These are phyloP conservation scores for Lablab purpureus DNA, from an alignment of 306 rosid genomes.

Conservation along the genomic window DNA sequence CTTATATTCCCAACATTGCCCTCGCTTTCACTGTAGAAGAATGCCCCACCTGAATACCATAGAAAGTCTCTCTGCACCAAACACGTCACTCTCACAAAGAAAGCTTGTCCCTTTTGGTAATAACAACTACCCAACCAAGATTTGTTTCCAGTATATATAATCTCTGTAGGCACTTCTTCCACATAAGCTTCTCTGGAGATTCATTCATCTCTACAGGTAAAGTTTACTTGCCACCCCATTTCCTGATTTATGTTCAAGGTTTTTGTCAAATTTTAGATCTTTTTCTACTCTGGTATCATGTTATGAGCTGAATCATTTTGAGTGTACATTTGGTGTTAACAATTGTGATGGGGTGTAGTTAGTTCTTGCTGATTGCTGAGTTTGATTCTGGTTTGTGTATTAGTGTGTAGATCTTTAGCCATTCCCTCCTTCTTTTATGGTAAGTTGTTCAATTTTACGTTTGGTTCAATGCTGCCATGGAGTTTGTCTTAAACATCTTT, in stretches of 20 bases:
- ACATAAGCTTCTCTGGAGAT: conserved; percentile 23
- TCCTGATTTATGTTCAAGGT: conserved; percentile 13
- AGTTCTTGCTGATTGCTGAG: conserved; percentile 15
- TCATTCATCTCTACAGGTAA: conserved; percentile 37
- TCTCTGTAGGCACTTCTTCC: conserved; percentile 35
- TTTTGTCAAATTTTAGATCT: conserved; percentile 32
- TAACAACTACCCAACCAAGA: conserved; percentile 33
- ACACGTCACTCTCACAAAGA: conserved; percentile 28
- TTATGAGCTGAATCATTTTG: conserved; percentile 35
- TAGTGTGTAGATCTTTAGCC: conserved; percentile 49
- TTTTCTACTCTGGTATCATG: conserved; percentile 20
- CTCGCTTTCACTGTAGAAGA: conserved; percentile 27
- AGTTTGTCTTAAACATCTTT: conserved; percentile 38
- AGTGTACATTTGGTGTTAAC: background rate
- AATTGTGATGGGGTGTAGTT: conserved; percentile 5
- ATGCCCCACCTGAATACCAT: conserved; percentile 6
- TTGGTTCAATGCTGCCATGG: conserved; percentile 26
- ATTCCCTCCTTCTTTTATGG: conserved; percentile 29
- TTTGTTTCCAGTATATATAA: conserved; percentile 55
- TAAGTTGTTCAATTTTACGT: conserved; percentile 11
- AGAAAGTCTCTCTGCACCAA: conserved; percentile 37
- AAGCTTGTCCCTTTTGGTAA: conserved; percentile 48
- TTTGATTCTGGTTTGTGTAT: conserved; percentile 35
- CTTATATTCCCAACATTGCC: conserved; percentile 23
- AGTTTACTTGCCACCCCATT: conserved; percentile 30